Conservation (phyloP, 1,284 basidiomycete genomes). For the Vanrija pseudolonga region DNA sequence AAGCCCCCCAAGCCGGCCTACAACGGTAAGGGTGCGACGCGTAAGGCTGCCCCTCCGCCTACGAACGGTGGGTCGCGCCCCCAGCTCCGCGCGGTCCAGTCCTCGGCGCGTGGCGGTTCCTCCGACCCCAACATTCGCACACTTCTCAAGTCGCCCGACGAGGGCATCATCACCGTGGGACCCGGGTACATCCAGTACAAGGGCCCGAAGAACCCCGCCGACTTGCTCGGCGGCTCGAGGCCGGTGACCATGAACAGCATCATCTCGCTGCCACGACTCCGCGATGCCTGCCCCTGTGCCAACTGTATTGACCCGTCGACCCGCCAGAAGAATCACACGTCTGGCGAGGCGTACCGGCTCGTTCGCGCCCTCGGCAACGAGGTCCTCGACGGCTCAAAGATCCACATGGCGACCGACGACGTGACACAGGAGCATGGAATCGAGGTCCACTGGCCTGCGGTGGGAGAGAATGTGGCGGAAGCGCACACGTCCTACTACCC, state of each 20-base stretch:
- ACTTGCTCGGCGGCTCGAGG: background rate
- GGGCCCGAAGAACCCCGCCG: slow-evolving; percentile 7
- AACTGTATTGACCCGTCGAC: slow-evolving; percentile 69
- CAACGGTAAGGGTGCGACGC: background rate
- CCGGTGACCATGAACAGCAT: background rate
- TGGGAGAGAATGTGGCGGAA: background rate
- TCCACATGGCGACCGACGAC: background rate
- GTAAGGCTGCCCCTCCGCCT: background rate
- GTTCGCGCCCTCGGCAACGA: slow-evolving; percentile 54
- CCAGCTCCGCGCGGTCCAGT: no score
- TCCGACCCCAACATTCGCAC: background rate
- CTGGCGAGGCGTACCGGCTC: slow-evolving; percentile 13
- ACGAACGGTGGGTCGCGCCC: background rate
- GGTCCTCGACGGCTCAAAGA: slow-evolving; percentile 46
- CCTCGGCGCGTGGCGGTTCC: no score
- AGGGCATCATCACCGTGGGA: slow-evolving; percentile 7
- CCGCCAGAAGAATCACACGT: slow-evolving; percentile 68
- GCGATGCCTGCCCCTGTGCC: slow-evolving; percentile 59
- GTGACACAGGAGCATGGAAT: slow-evolving; percentile 4
- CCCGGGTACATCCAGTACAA: slow-evolving; percentile 10
- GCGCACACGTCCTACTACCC: slow-evolving; percentile 15
- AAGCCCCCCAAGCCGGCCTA: slow-evolving; percentile 11
- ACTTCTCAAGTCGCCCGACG: background rate
- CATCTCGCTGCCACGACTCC: slow-evolving; percentile 51
- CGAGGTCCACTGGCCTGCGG: slow-evolving; percentile 8